Evolutionary conservation across 2,329 filamentous ascomycete genomes (phyloP), one percentile per base, ranked within the genome.

Genomic region (Neopestalotiopsis sp.): DNA sequence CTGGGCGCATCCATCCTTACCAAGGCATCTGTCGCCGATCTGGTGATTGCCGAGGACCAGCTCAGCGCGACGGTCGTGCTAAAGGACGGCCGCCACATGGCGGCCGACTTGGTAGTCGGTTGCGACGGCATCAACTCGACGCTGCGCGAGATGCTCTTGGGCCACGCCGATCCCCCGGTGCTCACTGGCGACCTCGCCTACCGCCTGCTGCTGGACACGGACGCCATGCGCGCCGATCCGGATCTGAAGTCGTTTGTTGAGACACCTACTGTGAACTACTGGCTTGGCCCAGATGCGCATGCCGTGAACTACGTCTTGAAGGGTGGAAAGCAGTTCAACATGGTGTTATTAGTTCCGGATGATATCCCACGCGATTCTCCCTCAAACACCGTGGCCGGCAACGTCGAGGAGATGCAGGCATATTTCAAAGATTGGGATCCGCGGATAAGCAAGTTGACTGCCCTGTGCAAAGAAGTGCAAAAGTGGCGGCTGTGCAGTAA

Each of bases 371-470:
- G 76, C 0, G 45, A 52, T 20, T 52, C 59, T 38, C 80, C 79
- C 3, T 76, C 80, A 1, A 82, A 81, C 20, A 85, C 82, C 2
- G 74, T 71, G 64, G 77, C 66, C 67, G 78, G 68, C 32, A 72
- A 78, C 69, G 69, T 77, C 63, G 72, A 72, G 69, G 81, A 83
- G 72, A 83, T 83, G 81, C 75, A 77, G 4, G 82, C 82, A 0
- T 78, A 86, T 4, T 90, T 86, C 71, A 79, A 83, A 60, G 84
- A 84, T 58, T 91, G 89, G 89, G 89, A 90, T 72, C 86, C 87
- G 0, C 79, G 80, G 1, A 86, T 88, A 45, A 78, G 83, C 20
- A 91, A 90, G 74, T 80, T 91, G 4, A 80, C 90, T 0, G 78
- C 79, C 0, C 82, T 90, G 20, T 90, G 88, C 74, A 80, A 88